Percentiles rank a stretch among this genome's conserved stretches.
These are phyloP conservation scores for Ophiostoma angusticollis DNA, from an alignment of 2,329 filamentous ascomycete genomes.

Conservation along the genomic window DNA sequence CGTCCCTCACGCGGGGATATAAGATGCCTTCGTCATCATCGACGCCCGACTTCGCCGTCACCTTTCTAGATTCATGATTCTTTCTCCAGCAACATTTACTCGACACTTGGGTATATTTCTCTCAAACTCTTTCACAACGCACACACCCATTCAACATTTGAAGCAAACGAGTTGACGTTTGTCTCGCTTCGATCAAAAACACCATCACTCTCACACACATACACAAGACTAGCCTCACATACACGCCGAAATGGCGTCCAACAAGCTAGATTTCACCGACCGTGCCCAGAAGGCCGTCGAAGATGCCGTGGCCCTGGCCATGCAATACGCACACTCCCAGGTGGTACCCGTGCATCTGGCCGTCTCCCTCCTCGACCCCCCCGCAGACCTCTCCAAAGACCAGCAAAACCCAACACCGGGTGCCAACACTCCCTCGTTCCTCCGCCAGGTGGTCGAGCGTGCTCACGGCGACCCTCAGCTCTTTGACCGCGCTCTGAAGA, in stretches of 20 bases:
- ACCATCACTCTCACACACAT: slow-evolving; percentile 25
- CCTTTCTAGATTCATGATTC: background rate
- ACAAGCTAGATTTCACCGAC: slow-evolving; percentile 86
- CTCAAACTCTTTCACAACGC: too few relatives aligned
- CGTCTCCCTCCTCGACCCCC: slow-evolving; percentile 65
- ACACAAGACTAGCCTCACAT: too few relatives aligned
- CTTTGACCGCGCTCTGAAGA: slow-evolving; percentile 83
- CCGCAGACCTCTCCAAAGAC: slow-evolving; percentile 65
- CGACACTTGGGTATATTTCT: too few relatives aligned
- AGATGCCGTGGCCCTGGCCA: slow-evolving; percentile 76
- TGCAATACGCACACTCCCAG: slow-evolving; percentile 84
- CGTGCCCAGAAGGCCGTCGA: slow-evolving; percentile 78
- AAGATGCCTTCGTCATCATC: slow-evolving; percentile 1
- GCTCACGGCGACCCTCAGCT: slow-evolving; percentile 86
- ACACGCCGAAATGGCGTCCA: slow-evolving; percentile 42
- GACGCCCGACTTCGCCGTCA: background rate
- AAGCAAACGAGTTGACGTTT: too few relatives aligned
- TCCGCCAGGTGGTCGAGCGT: slow-evolving; percentile 86
- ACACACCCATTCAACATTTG: background rate
- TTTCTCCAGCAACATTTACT: background rate
- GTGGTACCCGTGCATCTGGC: slow-evolving; percentile 83
- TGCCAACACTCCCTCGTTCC: slow-evolving; percentile 54
- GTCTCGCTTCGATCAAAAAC: slow-evolving; percentile 1
- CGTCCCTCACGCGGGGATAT: too few relatives aligned
- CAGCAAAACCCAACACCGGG: slow-evolving; percentile 63